phyloP scores from a whole-genome alignment of 192 early-diverging fungal species.

The Allomyces macrogynus region DNA sequence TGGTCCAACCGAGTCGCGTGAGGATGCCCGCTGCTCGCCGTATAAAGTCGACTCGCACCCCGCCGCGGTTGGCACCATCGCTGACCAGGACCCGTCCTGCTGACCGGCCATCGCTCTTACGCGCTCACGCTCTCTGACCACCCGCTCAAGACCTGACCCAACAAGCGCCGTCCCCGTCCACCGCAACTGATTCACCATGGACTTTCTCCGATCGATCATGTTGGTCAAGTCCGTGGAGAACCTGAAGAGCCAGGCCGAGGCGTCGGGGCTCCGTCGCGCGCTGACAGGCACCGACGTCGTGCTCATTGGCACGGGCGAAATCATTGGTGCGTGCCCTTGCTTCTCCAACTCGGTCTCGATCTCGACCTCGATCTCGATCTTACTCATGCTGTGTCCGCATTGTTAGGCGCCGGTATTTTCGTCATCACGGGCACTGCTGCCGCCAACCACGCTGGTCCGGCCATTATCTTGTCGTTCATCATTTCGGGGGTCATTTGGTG shows the following conservation, averaged over 20 bases:
- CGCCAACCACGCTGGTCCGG: conserved; percentile 55
- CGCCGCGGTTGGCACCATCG: no score
- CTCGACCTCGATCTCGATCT: not conserved
- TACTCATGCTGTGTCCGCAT: not conserved
- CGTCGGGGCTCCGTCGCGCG: not conserved
- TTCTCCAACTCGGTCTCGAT: conserved; percentile 8
- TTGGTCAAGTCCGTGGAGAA: conserved; percentile 7
- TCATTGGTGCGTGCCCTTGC: conserved; percentile 24
- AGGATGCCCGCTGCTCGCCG: no score
- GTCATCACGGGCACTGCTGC: conserved; percentile 25
- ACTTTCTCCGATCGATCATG: conserved; percentile 59
- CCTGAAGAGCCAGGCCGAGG: not conserved
- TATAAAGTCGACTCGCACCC: no score
- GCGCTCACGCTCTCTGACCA: no score
- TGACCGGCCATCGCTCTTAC: no score
- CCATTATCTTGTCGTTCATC: conserved; percentile 60
- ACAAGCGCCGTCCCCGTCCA: no score
- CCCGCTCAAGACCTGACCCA: no score
- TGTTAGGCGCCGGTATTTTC: not conserved
- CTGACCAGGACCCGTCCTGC: no score
- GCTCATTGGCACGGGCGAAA: not conserved
- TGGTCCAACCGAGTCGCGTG: no score
- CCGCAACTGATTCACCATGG: conserved; percentile 13
- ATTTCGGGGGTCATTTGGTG: conserved; percentile 20
- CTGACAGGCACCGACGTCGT: not conserved